Evolutionary conservation across 371 early-diverging fungal genomes (phyloP), one percentile per base, ranked within the genome.

Genomic region (Nematocida homosporus): DNA sequence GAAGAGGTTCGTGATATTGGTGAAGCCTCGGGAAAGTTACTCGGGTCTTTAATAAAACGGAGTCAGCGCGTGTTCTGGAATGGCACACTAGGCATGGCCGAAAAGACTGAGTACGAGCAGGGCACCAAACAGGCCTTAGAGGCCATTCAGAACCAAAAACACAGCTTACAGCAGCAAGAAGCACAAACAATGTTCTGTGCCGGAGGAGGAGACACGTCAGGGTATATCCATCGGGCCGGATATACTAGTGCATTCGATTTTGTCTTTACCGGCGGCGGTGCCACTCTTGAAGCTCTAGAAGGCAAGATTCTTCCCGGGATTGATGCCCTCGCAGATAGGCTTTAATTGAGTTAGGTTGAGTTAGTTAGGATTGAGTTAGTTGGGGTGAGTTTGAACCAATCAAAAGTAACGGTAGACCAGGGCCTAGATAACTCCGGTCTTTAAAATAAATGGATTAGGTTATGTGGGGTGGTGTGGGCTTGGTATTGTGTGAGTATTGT

Each of bases 201-300:
- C 76, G 93, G 92, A 77, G 97, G 97, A 75, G 97, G 95, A 83
- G 95, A 95, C 84, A 94, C 95, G 55, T 93, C 94, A 61, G 93
- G 95, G 48, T 95, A 93, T 83, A 94, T 90, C 65, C 89, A 92
- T 66, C 89, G 93, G 82, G 91, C 89, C 87, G 84, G 85, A 65
- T 86, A 88, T 67, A 91, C 89, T 72, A 88, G 87, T 76, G 88
- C 90, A 83, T 90, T 97, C 83, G 88, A 88, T 75, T 94, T 95
- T 85, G 91, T 95, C 77, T 89, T 89, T 63, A 97, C 97, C 65
- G 97, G 97, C 81, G 95, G 95, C 66, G 97, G 95, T 86, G 93
- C 94, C 52, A 88, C 88, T 59, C 87, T 97, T 69, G 94, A 94
- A 86, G 88, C 95, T 35, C 87, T 95, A 67, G 95, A 94, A 86